phyloP scores from a whole-genome alignment of 345 rosid species.

The Geranium brycei region DNA sequence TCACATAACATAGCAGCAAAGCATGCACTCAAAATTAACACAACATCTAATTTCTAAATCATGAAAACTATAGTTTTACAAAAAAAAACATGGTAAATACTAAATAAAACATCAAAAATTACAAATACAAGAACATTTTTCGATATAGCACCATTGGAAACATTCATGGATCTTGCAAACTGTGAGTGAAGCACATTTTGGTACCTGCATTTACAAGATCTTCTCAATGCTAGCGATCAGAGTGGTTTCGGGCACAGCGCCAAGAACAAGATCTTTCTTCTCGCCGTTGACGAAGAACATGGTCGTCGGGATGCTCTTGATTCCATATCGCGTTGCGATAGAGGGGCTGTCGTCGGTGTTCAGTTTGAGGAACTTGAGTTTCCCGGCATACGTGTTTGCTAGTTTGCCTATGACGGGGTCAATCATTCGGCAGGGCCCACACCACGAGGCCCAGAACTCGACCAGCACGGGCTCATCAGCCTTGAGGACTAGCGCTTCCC shows the following conservation, averaged over 20 bases:
- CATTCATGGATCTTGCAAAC: neutral
- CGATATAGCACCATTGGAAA: neutral
- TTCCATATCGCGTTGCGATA: conserved; percentile 33
- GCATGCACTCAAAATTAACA: too few species aligned
- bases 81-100: too few species aligned
- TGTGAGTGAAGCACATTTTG: neutral
- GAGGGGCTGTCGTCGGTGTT: conserved; percentile 42
- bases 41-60: too few species aligned
- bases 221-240: conserved; percentile 34
- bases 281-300: conserved; percentile 43
- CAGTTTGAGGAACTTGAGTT: conserved; percentile 32
- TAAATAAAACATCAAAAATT: too few species aligned
- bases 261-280: conserved; percentile 40
- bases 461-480: conserved; percentile 53
- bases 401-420: conserved; percentile 41
- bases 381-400: conserved; percentile 36
- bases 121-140: too few species aligned
- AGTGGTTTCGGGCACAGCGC: conserved; percentile 39
- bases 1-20: too few species aligned
- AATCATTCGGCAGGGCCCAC: conserved; percentile 52
- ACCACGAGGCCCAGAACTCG: conserved; percentile 59
- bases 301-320: conserved; percentile 48
- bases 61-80: too few species aligned
- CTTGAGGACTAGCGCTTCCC: conserved; percentile 41
- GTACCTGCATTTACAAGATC: conserved; percentile 20